Conservation (phyloP, 768 basidiomycete genomes). For the Lactarius hengduanensis region DNA sequence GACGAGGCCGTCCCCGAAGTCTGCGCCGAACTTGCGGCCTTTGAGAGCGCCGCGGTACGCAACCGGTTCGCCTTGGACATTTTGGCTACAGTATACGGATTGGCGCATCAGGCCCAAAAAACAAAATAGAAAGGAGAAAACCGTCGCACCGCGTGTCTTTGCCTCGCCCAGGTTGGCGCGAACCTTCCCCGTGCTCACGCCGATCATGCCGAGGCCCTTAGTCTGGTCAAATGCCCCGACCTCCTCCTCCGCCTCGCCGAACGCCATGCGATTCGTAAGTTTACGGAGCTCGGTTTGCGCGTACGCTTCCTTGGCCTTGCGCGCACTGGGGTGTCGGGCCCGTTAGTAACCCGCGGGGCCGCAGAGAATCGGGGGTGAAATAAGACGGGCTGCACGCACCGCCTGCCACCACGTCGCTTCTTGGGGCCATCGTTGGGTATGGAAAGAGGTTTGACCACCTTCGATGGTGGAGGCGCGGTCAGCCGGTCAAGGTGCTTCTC, state of each 20-base stretch:
- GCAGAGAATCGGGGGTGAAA: neutral
- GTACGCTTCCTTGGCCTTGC: conserved; percentile 98
- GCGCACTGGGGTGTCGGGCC: conserved; percentile 54
- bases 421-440: conserved; percentile 94
- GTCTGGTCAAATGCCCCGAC: conserved; percentile 96
- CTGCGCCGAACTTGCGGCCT: conserved; percentile 59
- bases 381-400: conserved; percentile 47
- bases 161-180: conserved; percentile 84
- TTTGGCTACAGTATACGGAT: conserved; percentile 63
- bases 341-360: conserved; percentile 10
- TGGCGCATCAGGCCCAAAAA: conserved; percentile 17
- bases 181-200: conserved; percentile 81
- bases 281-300: conserved; percentile 96
- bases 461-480: conserved; percentile 90
- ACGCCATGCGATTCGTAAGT: conserved; percentile 94
- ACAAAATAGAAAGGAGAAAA: neutral
- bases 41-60: conserved; percentile 78
- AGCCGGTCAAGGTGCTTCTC: conserved; percentile 90
- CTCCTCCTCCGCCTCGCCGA: conserved; percentile 94
- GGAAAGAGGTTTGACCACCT: conserved; percentile 90
- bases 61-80: conserved; percentile 93
- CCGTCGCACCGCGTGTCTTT: conserved; percentile 78
- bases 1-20: conserved; percentile 87
- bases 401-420: conserved; percentile 93
- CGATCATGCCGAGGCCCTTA: conserved; percentile 98